Evolutionary conservation across 2,329 filamentous ascomycete genomes (phyloP).

Genomic region (Fusarium drepaniforme): DNA sequence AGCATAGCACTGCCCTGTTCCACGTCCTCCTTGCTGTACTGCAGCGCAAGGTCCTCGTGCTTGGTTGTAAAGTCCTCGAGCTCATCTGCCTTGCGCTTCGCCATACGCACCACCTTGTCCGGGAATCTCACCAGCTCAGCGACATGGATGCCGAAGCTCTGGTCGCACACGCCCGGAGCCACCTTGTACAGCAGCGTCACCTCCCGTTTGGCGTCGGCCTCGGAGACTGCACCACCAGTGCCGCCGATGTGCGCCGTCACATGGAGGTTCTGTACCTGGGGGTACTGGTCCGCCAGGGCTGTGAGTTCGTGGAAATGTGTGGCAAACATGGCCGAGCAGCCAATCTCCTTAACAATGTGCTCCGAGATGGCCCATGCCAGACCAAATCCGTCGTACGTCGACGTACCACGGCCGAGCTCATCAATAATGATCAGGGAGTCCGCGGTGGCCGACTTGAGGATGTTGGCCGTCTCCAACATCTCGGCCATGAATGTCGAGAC

Average conservation of each 20-base stretch:
- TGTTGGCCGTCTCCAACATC: slow-evolving; percentile 99
- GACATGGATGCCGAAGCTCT: slow-evolving; percentile 98
- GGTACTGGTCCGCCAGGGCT: slow-evolving; percentile 86
- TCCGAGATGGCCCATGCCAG: slow-evolving; percentile 99
- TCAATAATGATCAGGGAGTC: slow-evolving; percentile 99
- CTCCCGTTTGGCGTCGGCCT: slow-evolving; percentile 72
- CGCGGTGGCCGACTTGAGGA: slow-evolving; percentile 94
- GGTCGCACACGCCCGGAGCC: slow-evolving; percentile 93
- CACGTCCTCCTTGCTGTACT: slow-evolving; percentile 86
- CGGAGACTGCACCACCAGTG: slow-evolving; percentile 50
- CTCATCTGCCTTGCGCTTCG: slow-evolving; percentile 98
- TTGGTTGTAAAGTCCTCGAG: slow-evolving; percentile 93
- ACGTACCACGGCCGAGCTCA: slow-evolving; percentile 95
- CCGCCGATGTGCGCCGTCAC: slow-evolving; percentile 92
- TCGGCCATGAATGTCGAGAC: slow-evolving; percentile 99
- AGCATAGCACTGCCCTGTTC: slow-evolving; percentile 88
- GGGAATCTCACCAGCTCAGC: slow-evolving; percentile 97
- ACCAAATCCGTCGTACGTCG: slow-evolving; percentile 97
- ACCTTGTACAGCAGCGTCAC: slow-evolving; percentile 98
- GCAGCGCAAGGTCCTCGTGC: slow-evolving; percentile 70
- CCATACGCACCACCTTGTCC: slow-evolving; percentile 98
- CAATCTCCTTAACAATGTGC: slow-evolving; percentile 95
- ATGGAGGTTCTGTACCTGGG: slow-evolving; percentile 92
- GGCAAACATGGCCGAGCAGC: slow-evolving; percentile 93
- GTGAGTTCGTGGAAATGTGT: slow-evolving; percentile 99